Evolutionary conservation across 306 rosid species (phyloP).

Genomic region (Luffa aegyptiaca): DNA sequence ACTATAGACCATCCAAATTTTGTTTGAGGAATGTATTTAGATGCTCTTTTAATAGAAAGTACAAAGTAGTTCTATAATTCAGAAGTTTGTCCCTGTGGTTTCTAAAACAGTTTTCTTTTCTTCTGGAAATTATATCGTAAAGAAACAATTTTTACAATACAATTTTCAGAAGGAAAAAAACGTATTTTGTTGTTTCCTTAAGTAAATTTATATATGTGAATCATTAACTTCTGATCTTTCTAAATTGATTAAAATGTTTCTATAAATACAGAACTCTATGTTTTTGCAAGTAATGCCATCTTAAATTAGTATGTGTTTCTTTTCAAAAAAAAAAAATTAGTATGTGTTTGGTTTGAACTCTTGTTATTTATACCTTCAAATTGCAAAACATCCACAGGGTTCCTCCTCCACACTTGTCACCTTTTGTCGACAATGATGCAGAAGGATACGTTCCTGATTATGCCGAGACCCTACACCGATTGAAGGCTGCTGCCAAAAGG

Average conservation of each 20-base stretch:
- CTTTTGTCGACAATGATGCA: constrained; percentile 68
- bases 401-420: constrained; percentile 92
- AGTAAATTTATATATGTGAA: background rate
- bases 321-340: too few relatives aligned
- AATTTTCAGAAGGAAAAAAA: background rate
- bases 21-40: background rate
- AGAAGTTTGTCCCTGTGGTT: background rate
- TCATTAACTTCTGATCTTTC: background rate
- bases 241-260: background rate
- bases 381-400: constrained; percentile 32
- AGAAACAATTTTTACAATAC: background rate
- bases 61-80: background rate
- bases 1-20: background rate
- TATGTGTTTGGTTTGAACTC: background rate
- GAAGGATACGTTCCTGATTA: constrained; percentile 89
- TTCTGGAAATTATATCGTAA: too few relatives aligned
- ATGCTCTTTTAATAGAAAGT: background rate
- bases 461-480: constrained; percentile 64
- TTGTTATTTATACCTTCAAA: background rate
- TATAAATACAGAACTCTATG: background rate
- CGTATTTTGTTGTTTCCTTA: background rate
- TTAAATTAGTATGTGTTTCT: background rate
- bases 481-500: constrained; percentile 55
- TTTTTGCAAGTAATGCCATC: background rate
- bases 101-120: background rate